phyloP scores from a whole-genome alignment of 129 eudicot genomes.

The Flaveria trinervia region DNA sequence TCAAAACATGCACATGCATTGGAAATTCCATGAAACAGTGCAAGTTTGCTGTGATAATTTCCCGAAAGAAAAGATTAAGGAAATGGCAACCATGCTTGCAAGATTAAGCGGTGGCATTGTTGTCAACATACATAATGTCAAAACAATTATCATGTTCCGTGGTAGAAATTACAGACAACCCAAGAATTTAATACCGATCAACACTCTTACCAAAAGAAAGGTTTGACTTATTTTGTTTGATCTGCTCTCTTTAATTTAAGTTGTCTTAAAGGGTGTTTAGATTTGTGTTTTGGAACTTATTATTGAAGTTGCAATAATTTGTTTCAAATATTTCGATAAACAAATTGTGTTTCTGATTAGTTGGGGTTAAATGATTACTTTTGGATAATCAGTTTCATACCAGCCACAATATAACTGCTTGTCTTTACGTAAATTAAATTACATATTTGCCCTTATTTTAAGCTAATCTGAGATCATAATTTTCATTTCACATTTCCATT shows the following conservation, averaged over 20 bases:
- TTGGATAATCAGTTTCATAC: not conserved
- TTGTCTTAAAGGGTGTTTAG: not conserved
- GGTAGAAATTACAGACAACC: slow-evolving; percentile 98
- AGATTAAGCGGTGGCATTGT: slow-evolving; percentile 96
- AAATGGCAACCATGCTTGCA: slow-evolving; percentile 93
- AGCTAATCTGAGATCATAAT: not conserved
- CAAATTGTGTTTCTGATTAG: not conserved
- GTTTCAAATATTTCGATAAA: not conserved
- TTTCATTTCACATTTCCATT: not conserved
- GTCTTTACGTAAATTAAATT: not conserved
- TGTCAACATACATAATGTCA: slow-evolving; percentile 85
- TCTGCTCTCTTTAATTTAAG: slow-evolving; percentile 2
- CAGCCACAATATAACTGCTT: not conserved
- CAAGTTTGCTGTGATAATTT: slow-evolving; percentile 99
- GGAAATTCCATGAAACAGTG: slow-evolving; percentile 98
- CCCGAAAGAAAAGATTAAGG: slow-evolving; percentile 96
- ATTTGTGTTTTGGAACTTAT: not conserved
- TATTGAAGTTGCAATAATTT: not conserved
- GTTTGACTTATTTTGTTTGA: slow-evolving; percentile 35
- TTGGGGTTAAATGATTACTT: not conserved
- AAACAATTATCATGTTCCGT: slow-evolving; percentile 96
- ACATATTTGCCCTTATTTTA: not conserved
- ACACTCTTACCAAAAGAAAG: slow-evolving; percentile 96
- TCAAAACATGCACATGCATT: slow-evolving; percentile 97
- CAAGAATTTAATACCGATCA: slow-evolving; percentile 89